Percentiles rank a stretch among this genome's conserved stretches.
These are phyloP conservation scores for Fragosphaeria purpurea DNA, from an alignment of 2,329 filamentous ascomycete genomes.

Conservation along the genomic window DNA sequence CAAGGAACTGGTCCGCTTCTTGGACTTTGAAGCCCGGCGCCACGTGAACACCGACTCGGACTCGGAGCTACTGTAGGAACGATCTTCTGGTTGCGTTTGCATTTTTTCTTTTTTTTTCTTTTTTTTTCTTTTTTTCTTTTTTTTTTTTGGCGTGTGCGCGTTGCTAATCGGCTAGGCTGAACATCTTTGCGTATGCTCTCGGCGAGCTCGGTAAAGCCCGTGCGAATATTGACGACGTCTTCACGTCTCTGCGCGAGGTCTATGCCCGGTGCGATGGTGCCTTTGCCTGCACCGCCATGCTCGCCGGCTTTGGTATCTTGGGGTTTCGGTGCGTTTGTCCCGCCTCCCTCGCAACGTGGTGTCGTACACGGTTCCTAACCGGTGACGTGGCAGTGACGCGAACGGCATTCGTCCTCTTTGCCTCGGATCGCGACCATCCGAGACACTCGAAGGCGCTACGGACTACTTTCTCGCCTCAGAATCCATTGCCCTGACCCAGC, in stretches of 20 bases:
- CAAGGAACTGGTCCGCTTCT: conserved; percentile 55
- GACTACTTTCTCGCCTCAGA: conserved; percentile 92
- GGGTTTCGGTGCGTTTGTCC: conserved; percentile 40
- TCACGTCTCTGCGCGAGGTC: conserved; percentile 60
- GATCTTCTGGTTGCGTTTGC: not conserved
- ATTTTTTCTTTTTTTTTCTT: no score
- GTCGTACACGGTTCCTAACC: no score
- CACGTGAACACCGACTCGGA: conserved; percentile 89
- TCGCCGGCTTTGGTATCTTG: conserved; percentile 71
- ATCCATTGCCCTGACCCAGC: conserved; percentile 70
- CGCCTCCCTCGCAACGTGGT: no score
- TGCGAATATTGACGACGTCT: conserved; percentile 73
- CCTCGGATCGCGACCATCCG: conserved; percentile 62
- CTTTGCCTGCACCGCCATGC: conserved; percentile 76
- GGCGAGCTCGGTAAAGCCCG: conserved; percentile 77
- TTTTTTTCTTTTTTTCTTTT: not conserved
- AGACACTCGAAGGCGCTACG: conserved; percentile 48
- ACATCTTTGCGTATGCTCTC: conserved; percentile 76
- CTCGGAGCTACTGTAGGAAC: conserved; percentile 58
- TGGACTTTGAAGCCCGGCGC: conserved; percentile 69
- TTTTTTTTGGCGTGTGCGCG: not conserved
- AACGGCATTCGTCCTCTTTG: conserved; percentile 77
- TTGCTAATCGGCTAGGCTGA: conserved; percentile 48
- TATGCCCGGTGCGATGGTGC: conserved; percentile 67
- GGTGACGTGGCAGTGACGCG: conserved; percentile 41